Evolutionary conservation across 2,329 filamentous ascomycete species (phyloP), one percentile per base, ranked within the genome.

Genomic region (Xylariales sp.): DNA sequence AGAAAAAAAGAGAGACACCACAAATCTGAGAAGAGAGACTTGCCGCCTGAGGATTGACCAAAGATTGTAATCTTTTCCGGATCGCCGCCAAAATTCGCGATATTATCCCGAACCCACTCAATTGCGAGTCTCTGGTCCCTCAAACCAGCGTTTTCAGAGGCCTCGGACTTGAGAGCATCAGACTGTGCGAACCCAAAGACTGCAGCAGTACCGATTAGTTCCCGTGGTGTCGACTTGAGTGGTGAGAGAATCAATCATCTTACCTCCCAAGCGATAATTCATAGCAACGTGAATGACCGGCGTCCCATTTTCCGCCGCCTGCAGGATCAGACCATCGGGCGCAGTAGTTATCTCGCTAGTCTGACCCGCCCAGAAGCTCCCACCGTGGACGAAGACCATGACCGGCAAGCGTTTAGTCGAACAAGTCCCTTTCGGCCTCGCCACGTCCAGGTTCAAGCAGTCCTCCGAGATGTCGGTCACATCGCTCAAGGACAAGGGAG

Each of bases 221-320:
- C 54, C 24, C 12, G 59, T 52, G 6, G 57, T 54, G 19, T 51
- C 49, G 29, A 33, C 15, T 20, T 20, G 8, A 33, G 21, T 53
- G 57, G 34, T 56, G 52, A 7, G 57, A 49, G 40, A 60, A 61
- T 9, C 55, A 56, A n/a, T n/a, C n/a, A n/a, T n/a, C 52, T 46
- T 47, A 55, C 53, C 41, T 3, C 58, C 57, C 6, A 61, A 48
- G 18, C 58, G 59, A 28, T 64, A 64, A 31, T 64, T 64, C 50
- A 64, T 58, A 18, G 51, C 55, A 3, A 64, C 60, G 35, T 59
- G 55, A 18, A 64, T 58, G 11, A 64, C 50, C 0, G 61, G 60
- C 7, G 58, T 39, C 12, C 64, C 66, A 42, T 69, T 70, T 24
- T 59, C 54, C 4, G 73, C 55, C 0, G 68, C 65, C 22, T 4